Evolutionary conservation across 2,329 filamentous ascomycete genomes (phyloP).

Genomic region (Beauveria sp.): DNA sequence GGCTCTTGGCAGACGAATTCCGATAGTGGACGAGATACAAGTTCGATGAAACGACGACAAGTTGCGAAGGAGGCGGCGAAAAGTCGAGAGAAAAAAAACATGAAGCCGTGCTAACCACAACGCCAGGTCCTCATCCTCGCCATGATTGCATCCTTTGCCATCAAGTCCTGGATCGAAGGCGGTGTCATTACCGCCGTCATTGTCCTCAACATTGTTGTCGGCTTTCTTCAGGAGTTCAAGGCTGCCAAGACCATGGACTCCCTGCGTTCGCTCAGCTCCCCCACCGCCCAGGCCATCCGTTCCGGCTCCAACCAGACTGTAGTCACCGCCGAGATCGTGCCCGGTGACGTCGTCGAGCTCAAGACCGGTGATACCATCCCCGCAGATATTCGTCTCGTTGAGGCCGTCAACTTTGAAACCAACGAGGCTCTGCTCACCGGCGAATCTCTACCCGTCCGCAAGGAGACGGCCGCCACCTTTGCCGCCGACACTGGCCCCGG

Average conservation of each 20-base stretch:
- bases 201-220: constrained; percentile 49
- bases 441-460: constrained; percentile 53
- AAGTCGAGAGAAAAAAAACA: too few relatives aligned
- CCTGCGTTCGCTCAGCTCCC: constrained; percentile 34
- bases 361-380: constrained; percentile 54
- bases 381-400: constrained; percentile 48
- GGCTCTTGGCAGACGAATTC: too few relatives aligned
- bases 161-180: constrained; percentile 52
- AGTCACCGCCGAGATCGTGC: constrained; percentile 39
- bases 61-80: not conserved
- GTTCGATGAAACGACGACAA: not conserved
- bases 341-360: constrained; percentile 48
- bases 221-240: constrained; percentile 36
- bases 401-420: constrained; percentile 59
- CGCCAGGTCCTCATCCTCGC: constrained; percentile 44
- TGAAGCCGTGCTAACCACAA: not conserved
- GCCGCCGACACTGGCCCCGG: constrained; percentile 37
- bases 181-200: constrained; percentile 52
- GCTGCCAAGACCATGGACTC: constrained; percentile 44
- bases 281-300: constrained; percentile 35
- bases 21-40: not conserved
- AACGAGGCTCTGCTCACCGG: constrained; percentile 60
- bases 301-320: constrained; percentile 31
- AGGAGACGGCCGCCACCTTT: constrained; percentile 39
- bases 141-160: constrained; percentile 51